Evolutionary conservation across 2,329 filamentous ascomycete genomes (phyloP).

Genomic region (Botrytis tulipae): DNA sequence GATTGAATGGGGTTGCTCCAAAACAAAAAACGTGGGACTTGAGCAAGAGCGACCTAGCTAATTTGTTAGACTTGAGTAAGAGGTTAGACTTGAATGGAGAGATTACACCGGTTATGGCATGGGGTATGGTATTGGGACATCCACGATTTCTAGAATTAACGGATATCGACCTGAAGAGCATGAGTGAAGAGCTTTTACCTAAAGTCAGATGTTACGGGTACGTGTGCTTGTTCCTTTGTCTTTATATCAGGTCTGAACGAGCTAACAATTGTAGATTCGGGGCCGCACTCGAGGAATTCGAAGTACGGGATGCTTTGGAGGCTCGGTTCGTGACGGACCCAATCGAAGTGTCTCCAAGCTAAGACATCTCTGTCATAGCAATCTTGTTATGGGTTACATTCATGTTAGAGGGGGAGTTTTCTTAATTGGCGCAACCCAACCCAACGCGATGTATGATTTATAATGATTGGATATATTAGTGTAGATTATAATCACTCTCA

Average conservation of each 20-base stretch:
- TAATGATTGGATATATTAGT: not conserved
- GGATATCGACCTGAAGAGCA: slow-evolving; percentile 64
- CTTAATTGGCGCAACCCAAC: not conserved
- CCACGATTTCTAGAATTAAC: slow-evolving; percentile 66
- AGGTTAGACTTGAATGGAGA: slow-evolving; percentile 82
- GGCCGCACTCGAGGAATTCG: slow-evolving; percentile 67
- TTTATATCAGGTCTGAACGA: not conserved
- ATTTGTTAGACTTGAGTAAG: slow-evolving; percentile 79
- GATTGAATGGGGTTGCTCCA: not conserved
- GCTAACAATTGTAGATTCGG: slow-evolving; percentile 53
- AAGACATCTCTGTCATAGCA: not conserved
- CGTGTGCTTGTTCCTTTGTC: slow-evolving; percentile 41
- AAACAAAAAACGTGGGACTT: slow-evolving; percentile 71
- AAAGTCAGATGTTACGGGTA: slow-evolving; percentile 94
- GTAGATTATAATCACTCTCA: not conserved
- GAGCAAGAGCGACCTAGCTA: slow-evolving; percentile 72
- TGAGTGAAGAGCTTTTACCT: slow-evolving; percentile 70
- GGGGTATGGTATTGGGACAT: slow-evolving; percentile 76
- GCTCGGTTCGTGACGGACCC: slow-evolving; percentile 20
- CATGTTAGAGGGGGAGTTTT: not conserved
- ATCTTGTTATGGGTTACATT: not conserved
- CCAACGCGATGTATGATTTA: not conserved
- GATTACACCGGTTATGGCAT: slow-evolving; percentile 94
- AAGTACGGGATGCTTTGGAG: slow-evolving; percentile 44
- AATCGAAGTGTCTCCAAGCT: not conserved